phyloP scores from a whole-genome alignment of 2,329 filamentous ascomycete genomes.

The Trichophyton equinum region DNA sequence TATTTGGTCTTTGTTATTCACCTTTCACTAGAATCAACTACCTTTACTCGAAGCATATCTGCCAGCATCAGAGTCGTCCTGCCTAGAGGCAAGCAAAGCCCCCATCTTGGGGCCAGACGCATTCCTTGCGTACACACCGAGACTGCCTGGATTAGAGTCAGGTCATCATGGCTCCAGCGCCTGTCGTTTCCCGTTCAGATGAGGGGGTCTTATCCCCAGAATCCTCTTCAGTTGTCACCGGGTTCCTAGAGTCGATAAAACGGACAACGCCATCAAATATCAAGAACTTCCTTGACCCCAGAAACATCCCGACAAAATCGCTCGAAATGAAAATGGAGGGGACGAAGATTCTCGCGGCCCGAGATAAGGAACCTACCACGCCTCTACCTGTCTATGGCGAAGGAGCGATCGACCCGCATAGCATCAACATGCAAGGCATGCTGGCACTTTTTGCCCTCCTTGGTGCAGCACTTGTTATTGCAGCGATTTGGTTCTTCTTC shows the following conservation, averaged over 20 bases:
- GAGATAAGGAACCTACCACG: slow-evolving; percentile 17
- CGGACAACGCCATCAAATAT: not conserved
- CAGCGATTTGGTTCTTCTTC: slow-evolving; percentile 94
- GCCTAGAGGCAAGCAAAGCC: not conserved
- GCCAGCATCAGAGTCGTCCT: too few species aligned
- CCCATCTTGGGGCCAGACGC: not conserved
- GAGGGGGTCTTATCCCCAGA: not conserved
- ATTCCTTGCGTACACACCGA: not conserved
- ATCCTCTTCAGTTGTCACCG: not conserved
- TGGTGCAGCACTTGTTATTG: slow-evolving; percentile 60
- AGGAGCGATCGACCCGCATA: slow-evolving; percentile 29
- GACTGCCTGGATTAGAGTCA: not conserved
- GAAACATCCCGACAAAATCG: not conserved
- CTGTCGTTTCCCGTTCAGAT: not conserved
- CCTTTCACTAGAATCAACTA: too few species aligned
- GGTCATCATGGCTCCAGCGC: not conserved
- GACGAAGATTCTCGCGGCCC: slow-evolving; percentile 20
- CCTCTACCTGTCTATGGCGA: slow-evolving; percentile 17
- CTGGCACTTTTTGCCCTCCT: slow-evolving; percentile 79
- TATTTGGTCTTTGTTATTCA: not conserved
- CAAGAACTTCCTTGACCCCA: not conserved
- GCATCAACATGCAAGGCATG: slow-evolving; percentile 48
- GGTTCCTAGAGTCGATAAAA: not conserved
- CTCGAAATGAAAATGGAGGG: slow-evolving; percentile 15
- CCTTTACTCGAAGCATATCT: too few species aligned